Evolutionary conservation across 495 filamentous ascomycete genomes (phyloP).

Genomic region (Trichoderma gamsii): DNA sequence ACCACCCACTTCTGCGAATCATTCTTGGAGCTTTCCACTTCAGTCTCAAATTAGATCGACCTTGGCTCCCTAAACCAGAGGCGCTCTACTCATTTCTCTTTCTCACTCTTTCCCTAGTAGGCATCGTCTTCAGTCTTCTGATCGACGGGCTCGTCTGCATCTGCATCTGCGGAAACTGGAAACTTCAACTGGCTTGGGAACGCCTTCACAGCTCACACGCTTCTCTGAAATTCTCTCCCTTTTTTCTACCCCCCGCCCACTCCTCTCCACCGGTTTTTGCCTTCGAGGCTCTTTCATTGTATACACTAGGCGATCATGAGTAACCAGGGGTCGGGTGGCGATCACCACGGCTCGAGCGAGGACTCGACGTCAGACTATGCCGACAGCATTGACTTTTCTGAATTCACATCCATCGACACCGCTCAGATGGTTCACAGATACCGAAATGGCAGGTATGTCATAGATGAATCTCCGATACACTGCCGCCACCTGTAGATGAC

Average conservation of each 20-base stretch:
- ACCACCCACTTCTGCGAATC: constrained; percentile 1
- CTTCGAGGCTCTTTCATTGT: not conserved
- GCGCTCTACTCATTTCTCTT: not conserved
- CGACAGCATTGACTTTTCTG: not conserved
- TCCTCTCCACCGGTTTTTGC: not conserved
- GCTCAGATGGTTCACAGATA: not conserved
- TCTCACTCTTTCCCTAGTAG: not conserved
- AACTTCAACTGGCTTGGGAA: not conserved
- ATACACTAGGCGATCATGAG: not conserved
- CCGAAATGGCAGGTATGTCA: constrained; percentile 7
- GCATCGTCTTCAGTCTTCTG: not conserved
- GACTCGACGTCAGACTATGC: constrained; percentile 15
- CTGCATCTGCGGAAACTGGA: not conserved
- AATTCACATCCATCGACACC: constrained; percentile 14
- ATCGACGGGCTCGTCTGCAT: not conserved
- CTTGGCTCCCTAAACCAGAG: not conserved
- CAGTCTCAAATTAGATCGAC: constrained; percentile 5
- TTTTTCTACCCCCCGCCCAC: not conserved
- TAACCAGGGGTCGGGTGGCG: constrained; percentile 3
- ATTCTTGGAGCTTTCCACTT: not conserved
- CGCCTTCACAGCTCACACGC: not conserved
- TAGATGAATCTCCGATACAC: not conserved
- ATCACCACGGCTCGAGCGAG: constrained; percentile 5
- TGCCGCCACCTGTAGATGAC: not conserved
- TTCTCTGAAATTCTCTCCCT: not conserved